A percentile compares a stretch with the other conserved stretches of the same genome.
Conservation (phyloP, 352 stramenopile genomes). For the Pilasporangium apinafurcum region DNA sequence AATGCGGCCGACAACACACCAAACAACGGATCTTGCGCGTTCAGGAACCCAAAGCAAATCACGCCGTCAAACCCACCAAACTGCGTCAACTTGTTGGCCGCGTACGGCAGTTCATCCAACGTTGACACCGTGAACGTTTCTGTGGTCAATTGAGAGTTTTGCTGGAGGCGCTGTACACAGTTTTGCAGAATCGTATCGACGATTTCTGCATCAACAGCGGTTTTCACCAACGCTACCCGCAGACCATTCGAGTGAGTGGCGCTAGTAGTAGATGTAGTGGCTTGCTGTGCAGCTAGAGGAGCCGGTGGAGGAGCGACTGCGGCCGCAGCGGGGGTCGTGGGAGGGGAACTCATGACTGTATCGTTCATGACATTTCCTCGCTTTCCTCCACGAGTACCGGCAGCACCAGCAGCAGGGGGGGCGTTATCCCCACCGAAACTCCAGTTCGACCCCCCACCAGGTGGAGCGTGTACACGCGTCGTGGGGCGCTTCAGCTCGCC, state of each 20-base stretch:
- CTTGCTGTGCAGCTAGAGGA: neutral
- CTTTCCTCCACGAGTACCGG: conserved; percentile 14
- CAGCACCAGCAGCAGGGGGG: conserved; percentile 11
- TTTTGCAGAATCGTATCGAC: conserved; percentile 70
- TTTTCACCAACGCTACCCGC: conserved; percentile 72
- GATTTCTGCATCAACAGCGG: conserved; percentile 59
- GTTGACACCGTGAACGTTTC: conserved; percentile 69
- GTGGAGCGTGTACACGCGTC: conserved; percentile 75
- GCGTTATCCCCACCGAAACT: conserved; percentile 50
- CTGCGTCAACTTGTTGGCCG: conserved; percentile 73
- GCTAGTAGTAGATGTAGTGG: too few relatives aligned
- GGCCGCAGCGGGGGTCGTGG: conserved; percentile 24
- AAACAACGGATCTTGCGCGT: conserved; percentile 58
- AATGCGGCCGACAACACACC: conserved; percentile 42
- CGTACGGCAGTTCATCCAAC: conserved; percentile 73
- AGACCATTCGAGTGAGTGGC: too few relatives aligned
- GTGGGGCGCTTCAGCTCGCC: conserved; percentile 78
- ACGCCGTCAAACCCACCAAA: conserved; percentile 64
- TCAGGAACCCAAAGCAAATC: conserved; percentile 77
- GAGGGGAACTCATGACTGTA: conserved; percentile 5
- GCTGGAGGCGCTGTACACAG: conserved; percentile 37
- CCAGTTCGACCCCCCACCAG: conserved; percentile 74
- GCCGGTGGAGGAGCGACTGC: conserved; percentile 1
- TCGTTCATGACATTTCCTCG: too few relatives aligned
- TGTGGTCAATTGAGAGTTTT: conserved; percentile 18